A percentile compares a stretch with the other conserved stretches of the same genome.
Evolutionary conservation across 208 protist genomes (phyloP).

Genomic region (Acanthamoeba healyi): DNA sequence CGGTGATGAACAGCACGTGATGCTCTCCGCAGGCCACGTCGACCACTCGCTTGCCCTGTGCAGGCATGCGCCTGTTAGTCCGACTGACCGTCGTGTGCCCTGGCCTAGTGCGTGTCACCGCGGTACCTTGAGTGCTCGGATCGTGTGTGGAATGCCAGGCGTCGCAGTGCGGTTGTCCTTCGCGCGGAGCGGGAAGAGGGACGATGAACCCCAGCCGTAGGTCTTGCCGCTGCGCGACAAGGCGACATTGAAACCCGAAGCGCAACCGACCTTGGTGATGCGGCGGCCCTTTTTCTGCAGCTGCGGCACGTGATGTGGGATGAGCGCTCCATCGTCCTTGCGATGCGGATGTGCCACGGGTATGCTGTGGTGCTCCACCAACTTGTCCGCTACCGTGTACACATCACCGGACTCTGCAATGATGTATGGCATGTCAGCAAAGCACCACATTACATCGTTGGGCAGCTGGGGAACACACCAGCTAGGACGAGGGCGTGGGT

Average conservation of each 20-base stretch:
- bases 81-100: too few relatives aligned
- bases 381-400: constrained; percentile 54
- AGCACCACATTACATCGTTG: too few relatives aligned
- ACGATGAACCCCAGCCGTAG: constrained; percentile 30
- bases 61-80: background rate
- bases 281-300: constrained; percentile 29
- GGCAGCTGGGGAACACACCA: constrained; percentile 1
- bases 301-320: constrained; percentile 17
- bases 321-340: constrained; percentile 9
- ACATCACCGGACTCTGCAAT: constrained; percentile 50
- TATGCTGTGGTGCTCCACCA: background rate
- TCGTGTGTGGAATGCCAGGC: constrained; percentile 53
- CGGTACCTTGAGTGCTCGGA: constrained; percentile 50
- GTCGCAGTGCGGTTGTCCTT: constrained; percentile 18
- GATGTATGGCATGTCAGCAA: too few relatives aligned
- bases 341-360: background rate
- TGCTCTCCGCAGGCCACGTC: constrained; percentile 72
- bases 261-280: constrained; percentile 61
- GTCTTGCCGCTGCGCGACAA: constrained; percentile 25
- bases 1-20: constrained; percentile 50
- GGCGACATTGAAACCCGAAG: constrained; percentile 62
- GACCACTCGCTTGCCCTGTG: constrained; percentile 61
- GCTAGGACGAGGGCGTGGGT: constrained; percentile 35
- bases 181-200: constrained; percentile 41
- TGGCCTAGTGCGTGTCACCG: background rate